A percentile compares a stretch with the other conserved stretches of the same genome.
Conservation (phyloP, 495 filamentous ascomycete species). For the Sporormia fimetaria region DNA sequence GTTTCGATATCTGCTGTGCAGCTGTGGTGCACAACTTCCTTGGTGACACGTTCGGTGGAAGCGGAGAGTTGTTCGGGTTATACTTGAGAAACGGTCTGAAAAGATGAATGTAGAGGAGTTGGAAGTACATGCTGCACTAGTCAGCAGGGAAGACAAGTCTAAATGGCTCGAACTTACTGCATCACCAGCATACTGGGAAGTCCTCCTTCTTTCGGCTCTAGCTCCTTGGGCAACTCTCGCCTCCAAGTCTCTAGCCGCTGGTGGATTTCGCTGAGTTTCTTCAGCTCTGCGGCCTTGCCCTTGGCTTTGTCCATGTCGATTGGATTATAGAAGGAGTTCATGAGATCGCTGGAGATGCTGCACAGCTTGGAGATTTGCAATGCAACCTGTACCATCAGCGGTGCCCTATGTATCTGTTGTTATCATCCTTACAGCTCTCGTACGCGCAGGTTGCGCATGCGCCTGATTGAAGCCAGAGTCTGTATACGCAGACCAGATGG, state of each 20-base stretch:
- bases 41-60: constrained; percentile 81
- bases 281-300: constrained; percentile 71
- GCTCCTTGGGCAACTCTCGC: constrained; percentile 69
- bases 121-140: constrained; percentile 82
- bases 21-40: constrained; percentile 83
- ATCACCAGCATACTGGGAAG: constrained; percentile 82
- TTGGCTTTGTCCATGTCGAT: constrained; percentile 45
- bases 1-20: constrained; percentile 76
- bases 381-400: constrained; percentile 33
- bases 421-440: constrained; percentile 48
- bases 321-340: constrained; percentile 86
- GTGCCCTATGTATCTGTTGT: background rate
- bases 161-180: constrained; percentile 56
- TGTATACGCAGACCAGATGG: constrained; percentile 78
- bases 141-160: constrained; percentile 2
- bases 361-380: constrained; percentile 73
- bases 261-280: constrained; percentile 85
- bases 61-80: constrained; percentile 61
- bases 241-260: constrained; percentile 86
- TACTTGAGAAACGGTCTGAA: constrained; percentile 96
- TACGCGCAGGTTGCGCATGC: constrained; percentile 69
- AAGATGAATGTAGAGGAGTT: constrained; percentile 90
- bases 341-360: constrained; percentile 85
- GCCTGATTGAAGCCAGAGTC: constrained; percentile 63
- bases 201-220: constrained; percentile 81